Evolutionary conservation across 495 filamentous ascomycete species (phyloP).

Genomic region (Hypoxylon fuscum): DNA sequence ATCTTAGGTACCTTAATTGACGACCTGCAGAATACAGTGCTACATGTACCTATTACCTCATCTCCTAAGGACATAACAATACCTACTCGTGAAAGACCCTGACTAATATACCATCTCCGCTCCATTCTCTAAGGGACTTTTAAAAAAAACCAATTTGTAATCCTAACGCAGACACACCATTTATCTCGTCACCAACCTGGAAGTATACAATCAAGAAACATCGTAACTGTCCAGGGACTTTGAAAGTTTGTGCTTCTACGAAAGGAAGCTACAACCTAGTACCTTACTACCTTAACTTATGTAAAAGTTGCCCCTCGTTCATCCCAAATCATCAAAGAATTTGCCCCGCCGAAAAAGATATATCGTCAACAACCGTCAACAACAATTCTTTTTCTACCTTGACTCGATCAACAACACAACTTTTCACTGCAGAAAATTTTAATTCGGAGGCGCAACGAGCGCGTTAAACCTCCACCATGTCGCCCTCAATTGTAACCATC

Average conservation of each 20-base stretch:
- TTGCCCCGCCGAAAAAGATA: constrained; percentile 24
- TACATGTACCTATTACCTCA: too few species aligned
- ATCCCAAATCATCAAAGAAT: not conserved
- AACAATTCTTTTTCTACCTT: constrained; percentile 1
- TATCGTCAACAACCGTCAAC: constrained; percentile 11
- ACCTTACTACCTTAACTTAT: too few species aligned
- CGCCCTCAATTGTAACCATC: constrained; percentile 49
- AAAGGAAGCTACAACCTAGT: too few species aligned
- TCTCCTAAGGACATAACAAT: too few species aligned
- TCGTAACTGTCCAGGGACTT: not conserved
- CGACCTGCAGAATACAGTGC: too few species aligned
- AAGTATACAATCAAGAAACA: not conserved
- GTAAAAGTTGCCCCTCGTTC: constrained; percentile 14
- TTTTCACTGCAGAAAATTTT: not conserved
- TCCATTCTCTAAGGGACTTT: not conserved
- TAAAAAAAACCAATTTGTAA: constrained; percentile 35
- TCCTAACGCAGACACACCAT: constrained; percentile 5
- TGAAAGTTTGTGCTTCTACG: not conserved
- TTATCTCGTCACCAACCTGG: not conserved
- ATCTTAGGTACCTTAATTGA: constrained; percentile 14
- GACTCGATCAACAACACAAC: not conserved
- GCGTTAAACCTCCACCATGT: constrained; percentile 41
- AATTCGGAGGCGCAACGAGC: constrained; percentile 24
- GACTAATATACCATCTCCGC: constrained; percentile 37
- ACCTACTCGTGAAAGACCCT: too few species aligned